Base-by-base conservation (phyloP, 306 rosid genomes). In the Astragalus glycyphyllos region DNA sequence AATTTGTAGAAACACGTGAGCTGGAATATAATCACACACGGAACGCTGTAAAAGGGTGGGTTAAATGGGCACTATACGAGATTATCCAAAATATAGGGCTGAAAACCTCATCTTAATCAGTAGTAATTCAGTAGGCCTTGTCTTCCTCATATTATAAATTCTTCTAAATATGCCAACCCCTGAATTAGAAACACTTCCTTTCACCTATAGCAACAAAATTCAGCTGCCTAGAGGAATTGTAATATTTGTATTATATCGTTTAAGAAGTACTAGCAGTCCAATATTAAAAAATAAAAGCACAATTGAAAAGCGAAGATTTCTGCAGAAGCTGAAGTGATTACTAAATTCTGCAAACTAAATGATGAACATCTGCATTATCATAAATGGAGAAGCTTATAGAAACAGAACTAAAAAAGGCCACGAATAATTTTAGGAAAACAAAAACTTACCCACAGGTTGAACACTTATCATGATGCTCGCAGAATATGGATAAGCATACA, bases 401-500 rank as follows among this genome's bases (percentile, higher is more conserved):
- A 68, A 23, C 65, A 55, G 32, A 58, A 56, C 44, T 11, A 73
- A 42, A 73, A 58, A 29, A 40, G 20, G 45, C 29, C 47, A 71
- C 58, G 71, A 71, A 72, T 65, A 12, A 54, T 37, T 32, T 47
- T 17, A 45, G 55, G 14, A 48, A 26, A 68, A 59, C 20, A 75
- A 79, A 70, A 61, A 78, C 98, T 87, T 80, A 94, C 98, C 96
- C 97, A 68, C 98, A 94, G 68, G 98, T 94, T 59, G 97, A 90
- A 79, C 98, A 94, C 84, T 94, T 90, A 80, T 89, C 87, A 80
- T 89, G 97, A 86, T 82, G 97, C 95, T 94, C 86, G 42, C 95
- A 94, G 83, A 94, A 94, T 78, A 94, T 94, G 81, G 98, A 90
- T 78, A 94, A 86, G 86, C 98, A 90, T 64, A 94, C 96, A 5